Base-by-base conservation (phyloP, 306 rosid genomes). In the Ammopiptanthus mongolicus region DNA sequence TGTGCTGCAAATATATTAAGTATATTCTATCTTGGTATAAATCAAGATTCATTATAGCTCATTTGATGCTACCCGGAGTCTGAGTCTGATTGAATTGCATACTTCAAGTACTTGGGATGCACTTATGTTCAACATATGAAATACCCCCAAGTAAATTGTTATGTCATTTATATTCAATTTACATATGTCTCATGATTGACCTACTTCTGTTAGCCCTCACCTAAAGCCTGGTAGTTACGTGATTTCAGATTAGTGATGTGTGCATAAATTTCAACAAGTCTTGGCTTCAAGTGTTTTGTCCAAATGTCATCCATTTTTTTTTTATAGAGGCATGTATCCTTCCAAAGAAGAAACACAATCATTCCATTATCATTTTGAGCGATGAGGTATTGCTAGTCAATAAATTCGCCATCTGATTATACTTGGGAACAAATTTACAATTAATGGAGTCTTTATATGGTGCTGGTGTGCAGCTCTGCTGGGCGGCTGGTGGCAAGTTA, bases 41-140 rank as follows among this genome's bases (percentile, higher is more conserved):
- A 71, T 77, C 62, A 57, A 81, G 42, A 46, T 71, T 34, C 33
- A 18, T 21, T 21, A 65, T 65, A 19, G 82, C 37, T 71, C 53
- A 65, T 28, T 29, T 9, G 64, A 0, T 22, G 44, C 42, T 44
- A 10, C 39, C 37, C 9, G 12, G 7, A 69, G 61, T 31, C 23
- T 23, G 22, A 5, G n/a, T 21, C 47, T 48, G 39, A 31, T 76
- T 64, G 71, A 47, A 48, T 71, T 63, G 12, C 8, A 42, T 14
- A 48, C 42, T 23, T 44, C 41, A 22, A 17, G n/a, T n/a, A n/a
- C n/a, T n/a, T n/a, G n/a, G 44, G 46, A 48, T 5, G 21, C 21
- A 33, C 63, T 31, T 69, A 18, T 29, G 17, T 15, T 15, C 14
- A 31, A n/a, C 22, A 50, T 2, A n/a, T n/a, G n/a, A n/a, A n/a